phyloP scores from a whole-genome alignment of 2,329 filamentous ascomycete genomes.

The Aurifilum marmelostoma region DNA sequence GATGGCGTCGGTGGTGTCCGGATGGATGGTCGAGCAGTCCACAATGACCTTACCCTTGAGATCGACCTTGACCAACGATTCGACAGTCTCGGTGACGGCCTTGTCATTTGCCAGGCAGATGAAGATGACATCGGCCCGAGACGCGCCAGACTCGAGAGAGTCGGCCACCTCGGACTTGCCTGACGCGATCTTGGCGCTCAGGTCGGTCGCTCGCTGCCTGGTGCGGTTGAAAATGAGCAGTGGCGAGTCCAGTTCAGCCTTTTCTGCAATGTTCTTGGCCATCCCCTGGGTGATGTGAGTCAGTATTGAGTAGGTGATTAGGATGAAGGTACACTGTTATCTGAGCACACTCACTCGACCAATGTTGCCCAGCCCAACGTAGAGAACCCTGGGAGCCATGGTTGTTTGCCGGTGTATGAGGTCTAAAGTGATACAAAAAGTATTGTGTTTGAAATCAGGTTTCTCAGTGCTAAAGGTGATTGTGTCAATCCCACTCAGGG shows the following conservation, averaged over 20 bases:
- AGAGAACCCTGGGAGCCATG: conserved; percentile 68
- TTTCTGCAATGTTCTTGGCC: conserved; percentile 80
- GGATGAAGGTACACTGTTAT: neutral
- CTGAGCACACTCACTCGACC: conserved; percentile 63
- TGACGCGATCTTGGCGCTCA: conserved; percentile 61
- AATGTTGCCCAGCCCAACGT: conserved; percentile 88
- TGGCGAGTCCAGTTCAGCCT: conserved; percentile 71
- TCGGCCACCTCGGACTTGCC: conserved; percentile 67
- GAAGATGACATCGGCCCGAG: conserved; percentile 77
- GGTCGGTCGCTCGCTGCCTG: conserved; percentile 63
- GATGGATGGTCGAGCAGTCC: conserved; percentile 87
- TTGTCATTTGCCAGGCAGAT: conserved; percentile 79
- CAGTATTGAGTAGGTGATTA: conserved; percentile 20
- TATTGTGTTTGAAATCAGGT: neutral
- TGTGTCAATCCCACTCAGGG: neutral
- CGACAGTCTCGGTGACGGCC: conserved; percentile 67
- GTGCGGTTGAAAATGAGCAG: conserved; percentile 84
- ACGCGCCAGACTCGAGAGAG: conserved; percentile 67
- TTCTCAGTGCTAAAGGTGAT: neutral
- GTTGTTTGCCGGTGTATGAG: conserved; percentile 20
- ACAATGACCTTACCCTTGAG: conserved; percentile 77
- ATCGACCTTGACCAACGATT: conserved; percentile 57
- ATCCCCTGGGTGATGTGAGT: conserved; percentile 63
- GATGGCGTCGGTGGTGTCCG: conserved; percentile 73
- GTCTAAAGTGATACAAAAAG: neutral